Evolutionary conservation across 2,329 filamentous ascomycete species (phyloP).

Genomic region (Coccinonectria pachysandricola): DNA sequence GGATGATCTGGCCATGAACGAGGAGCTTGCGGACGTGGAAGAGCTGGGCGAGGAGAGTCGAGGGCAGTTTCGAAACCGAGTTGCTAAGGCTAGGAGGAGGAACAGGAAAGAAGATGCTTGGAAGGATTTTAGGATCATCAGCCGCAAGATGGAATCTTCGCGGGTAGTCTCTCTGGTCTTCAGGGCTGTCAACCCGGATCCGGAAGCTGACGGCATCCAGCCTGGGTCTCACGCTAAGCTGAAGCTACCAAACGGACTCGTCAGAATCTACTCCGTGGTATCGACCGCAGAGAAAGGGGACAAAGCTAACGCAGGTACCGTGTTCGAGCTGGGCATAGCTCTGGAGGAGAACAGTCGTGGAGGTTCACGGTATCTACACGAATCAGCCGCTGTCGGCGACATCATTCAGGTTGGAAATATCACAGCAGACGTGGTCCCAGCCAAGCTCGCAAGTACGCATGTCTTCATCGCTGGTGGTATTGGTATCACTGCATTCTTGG

Average conservation of each 20-base stretch:
- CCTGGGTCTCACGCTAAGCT: slow-evolving; percentile 46
- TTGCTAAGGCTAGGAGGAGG: slow-evolving; percentile 35
- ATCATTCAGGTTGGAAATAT: slow-evolving; percentile 40
- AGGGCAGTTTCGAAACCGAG: slow-evolving; percentile 37
- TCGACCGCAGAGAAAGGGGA: slow-evolving; percentile 12
- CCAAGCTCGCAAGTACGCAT: slow-evolving; percentile 41
- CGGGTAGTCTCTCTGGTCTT: slow-evolving; percentile 42
- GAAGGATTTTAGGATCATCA: slow-evolving; percentile 36
- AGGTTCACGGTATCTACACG: slow-evolving; percentile 51
- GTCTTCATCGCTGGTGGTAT: slow-evolving; percentile 56
- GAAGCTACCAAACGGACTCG: slow-evolving; percentile 43
- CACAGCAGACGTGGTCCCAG: slow-evolving; percentile 36
- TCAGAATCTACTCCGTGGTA: slow-evolving; percentile 52
- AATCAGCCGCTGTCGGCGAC: slow-evolving; percentile 35
- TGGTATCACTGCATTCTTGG: slow-evolving; percentile 55
- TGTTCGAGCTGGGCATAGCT: slow-evolving; percentile 48
- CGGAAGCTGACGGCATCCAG: slow-evolving; percentile 25
- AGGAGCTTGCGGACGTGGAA: slow-evolving; percentile 39
- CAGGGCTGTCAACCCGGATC: slow-evolving; percentile 30
- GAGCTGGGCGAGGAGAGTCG: slow-evolving; percentile 39
- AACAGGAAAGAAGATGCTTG: slow-evolving; percentile 26
- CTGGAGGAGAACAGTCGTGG: slow-evolving; percentile 45
- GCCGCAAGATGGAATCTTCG: slow-evolving; percentile 40
- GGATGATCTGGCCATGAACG: slow-evolving; percentile 40
- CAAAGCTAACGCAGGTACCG: slow-evolving; percentile 25